A percentile compares a stretch with the other conserved stretches of the same genome.
Conservation (phyloP, 176 grass and related monocot species). For the Olyra latifolia region DNA sequence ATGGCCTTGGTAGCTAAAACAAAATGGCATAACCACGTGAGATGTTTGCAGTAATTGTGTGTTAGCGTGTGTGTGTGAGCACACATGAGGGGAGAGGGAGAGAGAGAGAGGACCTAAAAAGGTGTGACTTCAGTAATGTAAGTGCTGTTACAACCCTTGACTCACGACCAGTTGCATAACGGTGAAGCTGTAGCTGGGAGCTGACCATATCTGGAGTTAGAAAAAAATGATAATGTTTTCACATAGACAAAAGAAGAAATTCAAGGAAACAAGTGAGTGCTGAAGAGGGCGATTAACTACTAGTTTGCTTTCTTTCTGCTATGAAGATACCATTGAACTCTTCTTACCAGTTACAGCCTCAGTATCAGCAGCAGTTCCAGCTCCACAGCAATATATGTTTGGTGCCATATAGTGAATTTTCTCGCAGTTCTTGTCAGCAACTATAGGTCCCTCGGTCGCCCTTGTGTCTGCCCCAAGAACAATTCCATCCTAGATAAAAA, state of each 20-base stretch:
- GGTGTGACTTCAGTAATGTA: slow-evolving; percentile 88
- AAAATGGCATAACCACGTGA: slow-evolving; percentile 16
- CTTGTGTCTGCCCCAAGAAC: slow-evolving; percentile 93
- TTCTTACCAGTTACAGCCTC: slow-evolving; percentile 72
- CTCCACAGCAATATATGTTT: slow-evolving; percentile 94
- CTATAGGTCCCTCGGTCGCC: slow-evolving; percentile 92
- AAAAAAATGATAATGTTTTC: slow-evolving; percentile 19
- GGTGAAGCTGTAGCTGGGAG: slow-evolving; percentile 89
- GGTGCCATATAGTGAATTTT: slow-evolving; percentile 94
- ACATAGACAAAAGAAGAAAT: slow-evolving; percentile 6
- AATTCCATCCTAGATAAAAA: slow-evolving; percentile 89
- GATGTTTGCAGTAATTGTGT: neutral
- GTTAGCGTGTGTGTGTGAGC: neutral
- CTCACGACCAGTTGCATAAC: slow-evolving; percentile 89
- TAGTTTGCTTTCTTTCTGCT: neutral
- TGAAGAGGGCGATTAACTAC: neutral
- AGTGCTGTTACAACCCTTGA: slow-evolving; percentile 90
- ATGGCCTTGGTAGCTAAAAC: slow-evolving; percentile 76
- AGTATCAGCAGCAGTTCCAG: slow-evolving; percentile 88
- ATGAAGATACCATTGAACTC: neutral
- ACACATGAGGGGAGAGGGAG: no score
- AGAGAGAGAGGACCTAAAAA: slow-evolving; percentile 65
- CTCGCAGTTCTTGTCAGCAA: slow-evolving; percentile 96
- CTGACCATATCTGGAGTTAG: slow-evolving; percentile 84
- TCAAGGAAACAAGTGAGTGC: neutral